Base-by-base conservation (phyloP, 2,329 filamentous ascomycete species). In the Talaromyces sp. region DNA sequence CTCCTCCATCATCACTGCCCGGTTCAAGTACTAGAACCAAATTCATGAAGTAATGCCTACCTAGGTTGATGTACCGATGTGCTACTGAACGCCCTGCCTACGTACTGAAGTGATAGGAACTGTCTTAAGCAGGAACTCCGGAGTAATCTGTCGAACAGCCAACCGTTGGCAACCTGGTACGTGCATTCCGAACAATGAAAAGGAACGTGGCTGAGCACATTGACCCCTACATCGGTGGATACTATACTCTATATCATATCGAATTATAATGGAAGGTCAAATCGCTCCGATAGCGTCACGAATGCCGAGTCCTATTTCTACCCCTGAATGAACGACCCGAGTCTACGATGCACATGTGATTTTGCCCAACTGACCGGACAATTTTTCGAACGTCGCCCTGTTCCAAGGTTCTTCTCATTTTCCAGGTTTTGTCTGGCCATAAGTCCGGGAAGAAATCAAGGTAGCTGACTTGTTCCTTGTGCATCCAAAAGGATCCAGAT, bases 161-260 rank as follows among this genome's bases (percentile, higher is more conserved):
- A n/a, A n/a, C 3, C 11, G 46, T 31, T 35, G 14, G 48, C n/a
- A 18, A n/a, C n/a, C n/a, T n/a, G n/a, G n/a, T n/a, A n/a, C n/a
- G n/a, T n/a, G n/a, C 8, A 2, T 52, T 35, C 31, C 11, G 5
- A 21, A 37, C 31, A 54, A 52, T 14, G 31, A 28, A 37, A 33
- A 54, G 11, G 50, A 54, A 54, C 31, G 50, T 54, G 50, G 50
- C 31, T 21, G 50, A 37, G n/a, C 18, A 23, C n/a, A 9, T 35
- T 8, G n/a, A 8, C 37, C 50, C 50, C 9, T 54, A 54, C 50
- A 35, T 54, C 9, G 21, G 50, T 37, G 50, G 50, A 37, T 54
- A 35, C 50, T 54, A 54, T 35, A 35, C 50, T 54, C 31, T 54
- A 52, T 54, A 54, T 35, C 31, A 35, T 54, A 54, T 35, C 50